Percentiles rank a stretch among this genome's conserved stretches.
phyloP scores from a whole-genome alignment of 441 rosid species.

The Populus trichocarpa region DNA sequence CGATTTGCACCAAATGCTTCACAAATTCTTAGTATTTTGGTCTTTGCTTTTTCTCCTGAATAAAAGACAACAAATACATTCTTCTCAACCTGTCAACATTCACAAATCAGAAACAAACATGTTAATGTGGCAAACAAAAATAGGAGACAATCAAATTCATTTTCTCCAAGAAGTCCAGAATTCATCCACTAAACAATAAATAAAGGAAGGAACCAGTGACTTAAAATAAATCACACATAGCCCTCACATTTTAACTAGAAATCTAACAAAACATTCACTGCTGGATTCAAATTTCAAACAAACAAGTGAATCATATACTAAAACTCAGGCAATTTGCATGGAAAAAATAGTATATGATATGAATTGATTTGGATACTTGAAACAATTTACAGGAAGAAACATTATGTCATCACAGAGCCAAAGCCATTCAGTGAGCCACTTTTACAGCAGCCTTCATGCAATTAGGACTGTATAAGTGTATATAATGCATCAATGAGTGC shows the following conservation, averaged over 20 bases:
- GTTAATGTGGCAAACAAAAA: slow-evolving; percentile 10
- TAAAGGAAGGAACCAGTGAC: background rate
- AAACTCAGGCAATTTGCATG: background rate
- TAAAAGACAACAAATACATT: slow-evolving; percentile 75
- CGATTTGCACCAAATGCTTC: slow-evolving; percentile 97
- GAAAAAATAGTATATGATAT: background rate
- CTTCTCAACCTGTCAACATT: slow-evolving; percentile 64
- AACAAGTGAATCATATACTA: background rate
- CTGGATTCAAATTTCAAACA: background rate
- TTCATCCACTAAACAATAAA: background rate
- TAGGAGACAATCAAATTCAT: background rate
- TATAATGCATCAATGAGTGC: background rate
- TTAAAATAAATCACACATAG: background rate
- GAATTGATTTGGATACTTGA: background rate
- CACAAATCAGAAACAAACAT: slow-evolving; percentile 22
- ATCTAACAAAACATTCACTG: background rate
- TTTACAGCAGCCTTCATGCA: background rate
- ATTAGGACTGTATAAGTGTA: background rate
- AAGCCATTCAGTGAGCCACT: background rate
- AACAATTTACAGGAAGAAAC: background rate
- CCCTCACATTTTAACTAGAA: background rate
- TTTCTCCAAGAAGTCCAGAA: slow-evolving; percentile 4
- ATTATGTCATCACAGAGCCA: slow-evolving; percentile 1
- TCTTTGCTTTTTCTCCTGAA: slow-evolving; percentile 86
- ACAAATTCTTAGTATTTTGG: slow-evolving; percentile 79